Evolutionary conservation across 2,329 filamentous ascomycete genomes (phyloP).

Genomic region (Acrocalymma vagum): DNA sequence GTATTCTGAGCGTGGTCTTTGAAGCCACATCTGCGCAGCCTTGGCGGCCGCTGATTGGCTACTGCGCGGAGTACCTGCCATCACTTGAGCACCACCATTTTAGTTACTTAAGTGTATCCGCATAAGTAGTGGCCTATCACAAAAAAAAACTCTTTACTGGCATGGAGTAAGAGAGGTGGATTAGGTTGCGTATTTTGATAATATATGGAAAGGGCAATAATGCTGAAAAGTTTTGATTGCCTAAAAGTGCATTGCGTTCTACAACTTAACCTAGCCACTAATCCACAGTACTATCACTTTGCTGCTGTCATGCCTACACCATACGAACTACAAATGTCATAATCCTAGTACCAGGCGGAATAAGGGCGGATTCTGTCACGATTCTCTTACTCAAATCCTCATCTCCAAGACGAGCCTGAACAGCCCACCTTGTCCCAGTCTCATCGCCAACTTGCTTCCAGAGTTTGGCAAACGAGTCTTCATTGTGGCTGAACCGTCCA

Average conservation of each 20-base stretch:
- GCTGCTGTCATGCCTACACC: conserved; percentile 12
- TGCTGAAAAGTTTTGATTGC: too few relatives aligned
- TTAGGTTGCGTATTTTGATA: too few relatives aligned
- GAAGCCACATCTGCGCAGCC: conserved; percentile 44
- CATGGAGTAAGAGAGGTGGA: too few relatives aligned
- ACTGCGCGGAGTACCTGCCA: neutral
- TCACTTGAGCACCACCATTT: too few relatives aligned
- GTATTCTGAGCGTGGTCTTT: conserved; percentile 21
- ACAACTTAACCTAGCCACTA: too few relatives aligned
- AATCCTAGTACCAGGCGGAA: conserved; percentile 32
- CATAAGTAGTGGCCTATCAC: too few relatives aligned
- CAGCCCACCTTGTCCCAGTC: conserved; percentile 46
- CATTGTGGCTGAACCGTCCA: conserved; percentile 47
- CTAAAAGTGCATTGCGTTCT: too few relatives aligned
- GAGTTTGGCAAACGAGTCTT: conserved; percentile 44
- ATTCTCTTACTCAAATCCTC: conserved; percentile 27
- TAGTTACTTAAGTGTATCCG: too few relatives aligned
- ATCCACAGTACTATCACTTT: too few relatives aligned
- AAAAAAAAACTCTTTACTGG: too few relatives aligned
- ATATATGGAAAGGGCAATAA: too few relatives aligned
- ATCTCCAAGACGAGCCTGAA: conserved; percentile 36
- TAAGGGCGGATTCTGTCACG: conserved; percentile 20
- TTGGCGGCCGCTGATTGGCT: conserved; percentile 31
- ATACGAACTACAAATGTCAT: conserved; percentile 37
- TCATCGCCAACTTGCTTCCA: conserved; percentile 50